Evolutionary conservation across 805 yeast genomes (phyloP), one percentile per base, ranked within the genome.

Genomic region (Spathaspora arborariae): DNA sequence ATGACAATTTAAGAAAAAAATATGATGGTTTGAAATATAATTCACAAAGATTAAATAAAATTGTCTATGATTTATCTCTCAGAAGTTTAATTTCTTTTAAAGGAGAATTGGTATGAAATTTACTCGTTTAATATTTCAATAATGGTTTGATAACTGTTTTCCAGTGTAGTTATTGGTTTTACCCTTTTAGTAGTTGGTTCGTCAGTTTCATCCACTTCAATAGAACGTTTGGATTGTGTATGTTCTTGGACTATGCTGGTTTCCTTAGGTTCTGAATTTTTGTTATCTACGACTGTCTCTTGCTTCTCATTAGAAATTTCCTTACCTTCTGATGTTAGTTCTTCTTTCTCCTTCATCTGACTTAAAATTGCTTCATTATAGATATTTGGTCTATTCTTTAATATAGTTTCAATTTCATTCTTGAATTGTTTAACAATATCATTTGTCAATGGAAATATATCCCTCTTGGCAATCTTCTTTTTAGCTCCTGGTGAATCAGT

Each of bases 381-480:
- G 3, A 67, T 51, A 11, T 62, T 57, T 0, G 75, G 70, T 2
- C 53, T 53, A 2, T 59, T 60, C 41, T 67, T 68, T 24, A 66
- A 45, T 13, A 60, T 51, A 1, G 54, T 49, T 26, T 71, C 76
- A 16, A 66, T 57, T 5, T 58, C 64, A 20, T 64, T 54, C 50
- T 64, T 61, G 39, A 57, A 56, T 15, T 49, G 52, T 19, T 58
- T 62, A 33, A 67, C 56, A 16, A 72, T 51, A 16, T 72, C 77
- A 42, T 56, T 58, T 4, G 67, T 63, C 45, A 67, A 63, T 0
- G 76, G 76, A 42, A 70, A 72, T 2, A 72, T 59, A 49, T 72
- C 76, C 44, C 66, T 62, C 46, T 71, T 72, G 2, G 76, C 76
- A 6, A 71, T 54, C 44, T 63, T 68, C 45, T 72, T 71, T 46